These are phyloP conservation scores for Linnemannia schmuckeri DNA, from an alignment of 192 early-diverging fungal genomes.

Conservation along the genomic window DNA sequence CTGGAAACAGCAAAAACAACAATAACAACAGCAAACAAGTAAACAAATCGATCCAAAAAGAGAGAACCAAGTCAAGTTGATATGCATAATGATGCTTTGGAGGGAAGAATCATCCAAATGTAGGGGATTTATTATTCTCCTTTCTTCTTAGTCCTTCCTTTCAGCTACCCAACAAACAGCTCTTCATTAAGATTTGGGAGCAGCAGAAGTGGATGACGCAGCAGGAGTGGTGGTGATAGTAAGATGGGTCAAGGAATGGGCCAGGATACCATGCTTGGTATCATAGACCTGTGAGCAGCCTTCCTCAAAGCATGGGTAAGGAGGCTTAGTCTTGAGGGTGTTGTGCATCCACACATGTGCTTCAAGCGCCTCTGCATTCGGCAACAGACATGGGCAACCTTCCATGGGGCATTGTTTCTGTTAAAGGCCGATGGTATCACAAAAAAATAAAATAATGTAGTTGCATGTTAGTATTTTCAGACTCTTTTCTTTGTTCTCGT, in stretches of 20 bases:
- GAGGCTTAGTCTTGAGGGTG: conserved; percentile 47
- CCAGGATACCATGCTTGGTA: conserved; percentile 43
- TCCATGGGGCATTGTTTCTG: conserved; percentile 52
- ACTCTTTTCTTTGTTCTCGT: not conserved
- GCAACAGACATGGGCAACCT: conserved; percentile 38
- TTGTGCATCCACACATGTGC: conserved; percentile 56
- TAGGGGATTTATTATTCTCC: conserved; percentile 1
- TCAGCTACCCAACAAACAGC: not conserved
- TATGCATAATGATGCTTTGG: not conserved
- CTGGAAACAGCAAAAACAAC: not conserved
- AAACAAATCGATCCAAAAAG: not conserved
- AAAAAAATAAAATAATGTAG: not conserved
- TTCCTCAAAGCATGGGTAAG: conserved; percentile 56
- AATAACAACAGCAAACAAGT: not conserved
- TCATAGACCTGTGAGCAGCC: conserved; percentile 48
- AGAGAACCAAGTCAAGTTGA: not conserved
- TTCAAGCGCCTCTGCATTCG: conserved; percentile 33
- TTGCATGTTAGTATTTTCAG: not conserved
- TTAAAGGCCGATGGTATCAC: not conserved
- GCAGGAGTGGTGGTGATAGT: conserved; percentile 1
- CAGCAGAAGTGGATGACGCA: not conserved
- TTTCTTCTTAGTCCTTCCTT: not conserved
- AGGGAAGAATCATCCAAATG: not conserved
- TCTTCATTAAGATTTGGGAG: not conserved
- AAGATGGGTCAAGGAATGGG: conserved; percentile 45